Evolutionary conservation across 2,329 filamentous ascomycete genomes (phyloP), one percentile per base, ranked within the genome.

Genomic region (Aspergillus sojae): DNA sequence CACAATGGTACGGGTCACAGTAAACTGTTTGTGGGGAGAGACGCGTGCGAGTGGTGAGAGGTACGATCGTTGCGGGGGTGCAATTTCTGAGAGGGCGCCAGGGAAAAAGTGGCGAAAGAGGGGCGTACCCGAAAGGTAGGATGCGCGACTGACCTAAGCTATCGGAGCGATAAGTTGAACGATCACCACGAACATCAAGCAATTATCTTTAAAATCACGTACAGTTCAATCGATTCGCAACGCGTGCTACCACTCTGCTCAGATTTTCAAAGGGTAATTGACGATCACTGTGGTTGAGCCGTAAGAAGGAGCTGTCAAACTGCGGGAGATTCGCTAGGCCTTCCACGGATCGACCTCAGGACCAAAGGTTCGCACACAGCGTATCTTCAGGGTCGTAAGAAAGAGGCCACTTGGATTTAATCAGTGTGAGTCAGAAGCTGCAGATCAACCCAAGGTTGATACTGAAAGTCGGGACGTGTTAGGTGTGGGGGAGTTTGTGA

Each of bases 301-400:
- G 71, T 60, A 64, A 64, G 63, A 63, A 64, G 62, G 32, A 71
- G 73, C 71, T 71, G 71, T 74, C 72, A 72, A 72, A 72, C 60
- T 69, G 71, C 73, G 73, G 73, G 72, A 75, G 73, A 75, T 74
- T 71, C 62, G 62, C 72, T 72, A 67, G 62, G 64, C 43, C 62
- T 73, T 70, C 73, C 73, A 75, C 72, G 73, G 73, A 67, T 74
- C 71, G 52, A 32, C 46, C 41, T 50, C 63, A 68, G 65, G 62
- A 66, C 68, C 68, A 66, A 65, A 67, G 65, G 67, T 70, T 68
- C 70, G 62, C 62, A 48, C 16, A 62, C 57, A 64, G 60, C 58
- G 62, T 64, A 64, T 56, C 53, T 57, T 61, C 56, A 41, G 45
- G 56, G 41, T 56, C 41, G 39, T 57, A 30, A 28, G 30, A 19